Percentiles rank a stretch among this genome's conserved stretches.
Conservation (phyloP, 805 yeast genomes). For the Candida chauliodis region DNA sequence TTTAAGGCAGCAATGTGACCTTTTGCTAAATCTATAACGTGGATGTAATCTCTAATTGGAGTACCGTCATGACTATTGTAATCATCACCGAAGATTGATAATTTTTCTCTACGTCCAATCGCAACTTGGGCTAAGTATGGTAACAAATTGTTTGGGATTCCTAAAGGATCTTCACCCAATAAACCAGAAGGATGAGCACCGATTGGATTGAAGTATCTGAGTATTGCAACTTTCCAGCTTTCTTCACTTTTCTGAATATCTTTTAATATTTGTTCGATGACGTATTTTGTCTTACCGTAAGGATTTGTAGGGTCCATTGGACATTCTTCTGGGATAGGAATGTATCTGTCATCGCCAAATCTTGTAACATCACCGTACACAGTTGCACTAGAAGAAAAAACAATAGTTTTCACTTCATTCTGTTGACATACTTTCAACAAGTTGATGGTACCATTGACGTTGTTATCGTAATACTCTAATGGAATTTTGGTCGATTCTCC, state of each 20-base stretch:
- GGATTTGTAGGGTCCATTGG: conserved; percentile 76
- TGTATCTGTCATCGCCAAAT: conserved; percentile 56
- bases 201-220: conserved; percentile 79
- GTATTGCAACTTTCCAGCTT: conserved; percentile 52
- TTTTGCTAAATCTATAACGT: conserved; percentile 73
- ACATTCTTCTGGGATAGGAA: conserved; percentile 73
- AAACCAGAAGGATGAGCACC: conserved; percentile 84
- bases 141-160: conserved; percentile 71
- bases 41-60: conserved; percentile 78
- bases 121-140: conserved; percentile 80
- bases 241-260: conserved; percentile 49
- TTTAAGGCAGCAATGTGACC: conserved; percentile 74
- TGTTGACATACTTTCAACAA: conserved; percentile 52
- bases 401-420: conserved; percentile 48
- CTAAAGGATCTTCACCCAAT: conserved; percentile 78
- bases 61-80: conserved; percentile 74
- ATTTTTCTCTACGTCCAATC: conserved; percentile 61
- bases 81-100: conserved; percentile 69
- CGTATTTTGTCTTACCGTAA: conserved; percentile 68
- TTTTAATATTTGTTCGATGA: conserved; percentile 58
- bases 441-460: conserved; percentile 60
- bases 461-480: conserved; percentile 62
- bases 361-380: conserved; percentile 81
- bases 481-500: conserved; percentile 74
- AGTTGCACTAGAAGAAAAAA: conserved; percentile 77